Evolutionary conservation across 2,329 filamentous ascomycete species (phyloP).

Genomic region (Fusarium sp.): DNA sequence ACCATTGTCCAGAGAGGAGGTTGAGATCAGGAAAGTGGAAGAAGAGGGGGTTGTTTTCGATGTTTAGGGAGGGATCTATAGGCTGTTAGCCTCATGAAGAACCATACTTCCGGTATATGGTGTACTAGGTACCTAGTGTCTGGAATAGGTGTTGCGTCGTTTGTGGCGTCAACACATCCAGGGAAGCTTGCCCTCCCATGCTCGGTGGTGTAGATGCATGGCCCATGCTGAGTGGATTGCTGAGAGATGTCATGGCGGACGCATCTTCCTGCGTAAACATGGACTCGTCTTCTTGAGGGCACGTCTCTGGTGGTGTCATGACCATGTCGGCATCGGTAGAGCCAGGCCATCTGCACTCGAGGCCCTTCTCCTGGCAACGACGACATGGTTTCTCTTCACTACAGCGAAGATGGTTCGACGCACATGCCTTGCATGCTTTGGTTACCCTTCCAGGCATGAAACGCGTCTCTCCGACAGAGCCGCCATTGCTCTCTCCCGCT

Average conservation of each 20-base stretch:
- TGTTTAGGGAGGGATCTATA: constrained; percentile 11
- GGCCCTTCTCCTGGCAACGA: constrained; percentile 41
- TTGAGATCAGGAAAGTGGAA: constrained; percentile 34
- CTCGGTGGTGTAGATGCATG: constrained; percentile 4
- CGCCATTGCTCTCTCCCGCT: constrained; percentile 1
- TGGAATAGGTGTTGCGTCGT: constrained; percentile 19
- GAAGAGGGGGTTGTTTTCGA: constrained; percentile 9
- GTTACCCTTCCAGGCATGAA: constrained; percentile 38
- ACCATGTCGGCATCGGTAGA: constrained; percentile 13
- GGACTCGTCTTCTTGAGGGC: not conserved
- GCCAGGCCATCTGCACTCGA: constrained; percentile 42
- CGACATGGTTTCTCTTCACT: constrained; percentile 46
- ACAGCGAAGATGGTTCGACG: constrained; percentile 45
- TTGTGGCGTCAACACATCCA: constrained; percentile 23
- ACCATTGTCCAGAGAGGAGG: constrained; percentile 31
- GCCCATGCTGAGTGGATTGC: not conserved
- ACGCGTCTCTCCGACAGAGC: constrained; percentile 6
- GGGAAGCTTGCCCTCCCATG: constrained; percentile 5
- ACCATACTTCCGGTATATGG: no score
- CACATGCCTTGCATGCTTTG: constrained; percentile 43
- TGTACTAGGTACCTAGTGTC: constrained; percentile 17
- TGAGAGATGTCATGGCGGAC: not conserved
- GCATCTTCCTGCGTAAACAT: constrained; percentile 13
- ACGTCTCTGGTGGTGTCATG: constrained; percentile 22
- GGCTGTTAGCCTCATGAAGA: not conserved